These are phyloP conservation scores for Pulveroboletus frians DNA, from an alignment of 768 basidiomycete genomes.

Conservation along the genomic window DNA sequence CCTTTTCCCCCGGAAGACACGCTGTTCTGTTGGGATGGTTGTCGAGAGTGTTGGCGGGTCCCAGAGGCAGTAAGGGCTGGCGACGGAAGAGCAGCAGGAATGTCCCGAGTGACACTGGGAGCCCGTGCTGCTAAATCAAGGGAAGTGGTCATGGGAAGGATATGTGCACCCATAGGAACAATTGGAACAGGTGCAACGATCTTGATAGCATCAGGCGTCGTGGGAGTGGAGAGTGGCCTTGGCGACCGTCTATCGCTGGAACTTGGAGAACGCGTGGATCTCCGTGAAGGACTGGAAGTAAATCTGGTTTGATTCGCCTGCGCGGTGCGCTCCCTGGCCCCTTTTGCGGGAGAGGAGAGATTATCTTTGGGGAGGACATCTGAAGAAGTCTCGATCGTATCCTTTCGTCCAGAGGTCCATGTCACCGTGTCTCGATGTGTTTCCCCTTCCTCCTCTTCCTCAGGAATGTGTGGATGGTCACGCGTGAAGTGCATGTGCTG, in stretches of 20 bases:
- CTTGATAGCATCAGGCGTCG: slow-evolving; percentile 23
- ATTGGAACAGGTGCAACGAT: slow-evolving; percentile 25
- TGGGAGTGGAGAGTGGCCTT: slow-evolving; percentile 20
- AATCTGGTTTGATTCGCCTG: slow-evolving; percentile 15
- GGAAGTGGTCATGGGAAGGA: slow-evolving; percentile 22
- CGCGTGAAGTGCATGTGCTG: slow-evolving; percentile 36
- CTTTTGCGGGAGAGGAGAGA: slow-evolving; percentile 7
- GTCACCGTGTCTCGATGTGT: slow-evolving; percentile 23
- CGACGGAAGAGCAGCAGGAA: slow-evolving; percentile 29
- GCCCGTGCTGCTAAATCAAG: slow-evolving; percentile 18
- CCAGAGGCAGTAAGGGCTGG: slow-evolving; percentile 25
- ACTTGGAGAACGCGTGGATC: slow-evolving; percentile 19
- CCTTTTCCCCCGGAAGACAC: slow-evolving; percentile 26
- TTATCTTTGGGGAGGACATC: slow-evolving; percentile 26
- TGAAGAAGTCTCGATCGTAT: slow-evolving; percentile 31
- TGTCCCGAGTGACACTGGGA: slow-evolving; percentile 21
- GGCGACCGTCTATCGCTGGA: slow-evolving; percentile 18
- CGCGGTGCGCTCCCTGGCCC: slow-evolving; percentile 10
- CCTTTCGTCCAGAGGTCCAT: slow-evolving; percentile 17
- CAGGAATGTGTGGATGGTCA: slow-evolving; percentile 58
- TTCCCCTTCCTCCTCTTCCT: slow-evolving; percentile 64
- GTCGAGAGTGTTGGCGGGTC: slow-evolving; percentile 22
- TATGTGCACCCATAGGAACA: slow-evolving; percentile 10
- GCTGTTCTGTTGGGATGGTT: slow-evolving; percentile 42
- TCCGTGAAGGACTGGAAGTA: slow-evolving; percentile 13